These are phyloP conservation scores for Fusarium sublunatum DNA, from an alignment of 2,329 filamentous ascomycete genomes.

Conservation along the genomic window DNA sequence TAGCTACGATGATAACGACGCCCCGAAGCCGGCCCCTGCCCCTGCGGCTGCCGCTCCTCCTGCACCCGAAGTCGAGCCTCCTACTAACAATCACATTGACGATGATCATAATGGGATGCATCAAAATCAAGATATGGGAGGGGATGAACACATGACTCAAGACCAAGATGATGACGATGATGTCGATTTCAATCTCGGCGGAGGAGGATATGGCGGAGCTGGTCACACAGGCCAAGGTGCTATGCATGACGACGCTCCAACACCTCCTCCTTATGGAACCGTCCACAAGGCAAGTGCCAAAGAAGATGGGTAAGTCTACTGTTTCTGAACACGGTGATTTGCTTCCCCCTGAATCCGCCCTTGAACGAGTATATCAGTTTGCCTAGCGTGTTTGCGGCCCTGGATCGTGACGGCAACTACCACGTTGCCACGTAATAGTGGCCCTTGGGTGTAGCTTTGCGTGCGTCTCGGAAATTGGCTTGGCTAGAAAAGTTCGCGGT, in stretches of 20 bases:
- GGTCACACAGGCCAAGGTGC: slow-evolving; percentile 46
- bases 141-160: slow-evolving; percentile 58
- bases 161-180: slow-evolving; percentile 66
- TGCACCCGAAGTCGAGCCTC: slow-evolving; percentile 43
- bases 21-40: slow-evolving; percentile 55
- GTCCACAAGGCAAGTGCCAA: slow-evolving; percentile 72
- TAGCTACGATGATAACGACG: slow-evolving; percentile 74
- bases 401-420: slow-evolving; percentile 37
- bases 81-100: slow-evolving; percentile 44
- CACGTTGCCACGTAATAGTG: slow-evolving; percentile 37
- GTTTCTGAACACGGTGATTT: slow-evolving; percentile 43
- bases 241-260: slow-evolving; percentile 48
- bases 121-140: slow-evolving; percentile 40
- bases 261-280: slow-evolving; percentile 52
- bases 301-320: slow-evolving; percentile 57
- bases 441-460: slow-evolving; percentile 35
- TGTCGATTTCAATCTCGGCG: slow-evolving; percentile 69
- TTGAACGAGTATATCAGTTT: slow-evolving; percentile 23
- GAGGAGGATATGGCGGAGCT: slow-evolving; percentile 50
- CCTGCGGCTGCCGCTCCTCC: slow-evolving; percentile 45
- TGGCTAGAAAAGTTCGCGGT: slow-evolving; percentile 46
- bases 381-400: slow-evolving; percentile 22
- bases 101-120: slow-evolving; percentile 39
- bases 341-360: slow-evolving; percentile 23
- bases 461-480: slow-evolving; percentile 43